A percentile compares a stretch with the other conserved stretches of the same genome.
Evolutionary conservation across 331 rosid genomes (phyloP).

Genomic region (Spiraea crenata): DNA sequence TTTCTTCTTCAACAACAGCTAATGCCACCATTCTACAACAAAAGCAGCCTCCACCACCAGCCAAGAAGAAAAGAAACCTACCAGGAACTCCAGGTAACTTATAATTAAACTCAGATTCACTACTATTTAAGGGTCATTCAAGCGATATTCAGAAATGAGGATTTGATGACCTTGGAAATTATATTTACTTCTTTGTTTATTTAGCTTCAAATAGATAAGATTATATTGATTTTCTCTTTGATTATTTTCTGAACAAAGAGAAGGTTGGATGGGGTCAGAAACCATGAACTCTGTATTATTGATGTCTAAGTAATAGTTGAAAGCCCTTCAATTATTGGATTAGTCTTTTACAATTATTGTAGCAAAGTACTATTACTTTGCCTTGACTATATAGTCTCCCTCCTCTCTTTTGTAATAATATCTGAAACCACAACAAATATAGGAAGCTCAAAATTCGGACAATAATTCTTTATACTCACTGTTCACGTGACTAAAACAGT

Average conservation of each 20-base stretch:
- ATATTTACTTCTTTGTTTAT: not conserved
- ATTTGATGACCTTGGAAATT: no score
- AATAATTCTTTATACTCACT: no score
- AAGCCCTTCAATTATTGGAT: conserved; percentile 52
- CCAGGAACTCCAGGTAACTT: conserved; percentile 90
- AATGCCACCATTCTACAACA: conserved; percentile 41
- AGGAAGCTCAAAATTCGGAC: no score
- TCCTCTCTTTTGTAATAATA: not conserved
- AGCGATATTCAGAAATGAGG: no score
- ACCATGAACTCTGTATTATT: conserved; percentile 24
- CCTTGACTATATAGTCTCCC: conserved; percentile 18
- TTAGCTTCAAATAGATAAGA: not conserved
- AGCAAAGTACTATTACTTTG: conserved; percentile 27
- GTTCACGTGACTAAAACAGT: no score
- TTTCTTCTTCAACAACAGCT: conserved; percentile 42
- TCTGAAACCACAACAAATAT: no score
- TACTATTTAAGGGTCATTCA: no score
- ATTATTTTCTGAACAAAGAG: not conserved
- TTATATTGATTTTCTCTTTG: not conserved
- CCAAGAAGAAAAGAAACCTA: conserved; percentile 75
- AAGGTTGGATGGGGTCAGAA: not conserved
- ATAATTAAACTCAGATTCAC: no score
- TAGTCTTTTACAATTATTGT: conserved; percentile 44
- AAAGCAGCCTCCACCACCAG: conserved; percentile 37
- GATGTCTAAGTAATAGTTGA: conserved; percentile 22